Base-by-base conservation (phyloP, 1,284 basidiomycete species). In the Cutaneotrichosporon sp. region DNA sequence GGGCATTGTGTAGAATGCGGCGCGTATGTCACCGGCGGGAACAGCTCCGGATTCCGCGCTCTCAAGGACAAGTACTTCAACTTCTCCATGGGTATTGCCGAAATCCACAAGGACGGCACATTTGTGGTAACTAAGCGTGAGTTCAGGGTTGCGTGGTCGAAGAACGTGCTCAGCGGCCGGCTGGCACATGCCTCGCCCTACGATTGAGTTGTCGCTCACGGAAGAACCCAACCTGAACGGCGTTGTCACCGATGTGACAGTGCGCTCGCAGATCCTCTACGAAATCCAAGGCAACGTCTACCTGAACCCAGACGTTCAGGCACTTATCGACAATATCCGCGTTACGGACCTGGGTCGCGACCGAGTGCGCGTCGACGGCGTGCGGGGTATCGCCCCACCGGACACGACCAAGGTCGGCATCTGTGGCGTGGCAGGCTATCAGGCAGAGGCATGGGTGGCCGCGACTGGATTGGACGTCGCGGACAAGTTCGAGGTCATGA, bases 261-360 rank as follows among this genome's bases (percentile, higher is more conserved):
- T 59, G 5, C 47, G 53, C 44, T 45, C 41, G 17, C 57, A 59
- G 32, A 59, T 59, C 29, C 57, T 59, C 33, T 59, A 59, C 48
- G 53, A 59, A 45, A 59, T 59, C 35, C 61, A 63, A 37, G 59
- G 59, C 33, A 55, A 59, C 29, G 52, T 61, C 5, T 66, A 66
- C 50, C 59, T 61, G 24, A 66, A 66, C 47, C 59, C 64, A 4
- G 64, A 66, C 41, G 64, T 66, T 0, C 56, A 59, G 29, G 64
- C 60, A 16, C 51, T 63, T 26, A 51, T 66, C n/a, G 35, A 52
- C 48, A 26, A 56, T 31, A 60, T 66, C 38, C 22, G 22, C 19
- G 53, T 64, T 16, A 43, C 42, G 5, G 50, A 61, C 20, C 22
- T 52, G 4, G 62, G 56, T 1, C 29, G 41, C 12, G 53, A 66